Evolutionary conservation across 805 yeast species (phyloP), one percentile per base, ranked within the genome.

Genomic region (Wickerhamomyces ciferrii): DNA sequence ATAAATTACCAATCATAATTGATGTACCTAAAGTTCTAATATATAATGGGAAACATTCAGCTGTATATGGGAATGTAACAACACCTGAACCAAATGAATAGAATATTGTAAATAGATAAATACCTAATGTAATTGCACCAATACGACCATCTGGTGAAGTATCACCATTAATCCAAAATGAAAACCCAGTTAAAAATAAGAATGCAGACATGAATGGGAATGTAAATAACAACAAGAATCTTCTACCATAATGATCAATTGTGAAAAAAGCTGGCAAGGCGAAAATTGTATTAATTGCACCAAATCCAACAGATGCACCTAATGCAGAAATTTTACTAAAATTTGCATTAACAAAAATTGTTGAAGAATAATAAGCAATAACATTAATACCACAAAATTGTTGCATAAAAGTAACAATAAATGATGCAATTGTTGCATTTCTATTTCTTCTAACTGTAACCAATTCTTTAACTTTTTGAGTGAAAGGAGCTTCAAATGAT

Each of bases 351-450:
- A 74, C 64, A 67, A 88, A 88, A 48, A 88, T 87, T 10, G 85
- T 73, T 0, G 94, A 83, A 1, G 92, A 84, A 65, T 86, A 88
- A 67, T 87, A 85, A 18, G 95, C 92, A 66, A 88, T 87, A 44
- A 87, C 92, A 59, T 88, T 88, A 63, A 88, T 79, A 55, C 96
- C 96, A 67, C 96, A 88, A 69, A 87, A 85, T 63, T 88, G 96
- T 69, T 88, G 96, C 88, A 84, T 84, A 60, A 87, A 85, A 81
- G 89, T 88, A 49, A 83, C 88, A 52, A 87, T 75, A 77, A 84
- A 84, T 4, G 95, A 80, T 46, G 87, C 96, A 47, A 84, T 55
- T 8, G 87, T 80, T 44, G 94, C 95, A 60, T 88, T 84, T 67
- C 96, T 78, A 65, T 86, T 87, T 71, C 96, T 79, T 64, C 94